A percentile compares a stretch with the other conserved stretches of the same genome.
Conservation (phyloP, 306 rosid genomes). For the Ziziphus jujuba region DNA sequence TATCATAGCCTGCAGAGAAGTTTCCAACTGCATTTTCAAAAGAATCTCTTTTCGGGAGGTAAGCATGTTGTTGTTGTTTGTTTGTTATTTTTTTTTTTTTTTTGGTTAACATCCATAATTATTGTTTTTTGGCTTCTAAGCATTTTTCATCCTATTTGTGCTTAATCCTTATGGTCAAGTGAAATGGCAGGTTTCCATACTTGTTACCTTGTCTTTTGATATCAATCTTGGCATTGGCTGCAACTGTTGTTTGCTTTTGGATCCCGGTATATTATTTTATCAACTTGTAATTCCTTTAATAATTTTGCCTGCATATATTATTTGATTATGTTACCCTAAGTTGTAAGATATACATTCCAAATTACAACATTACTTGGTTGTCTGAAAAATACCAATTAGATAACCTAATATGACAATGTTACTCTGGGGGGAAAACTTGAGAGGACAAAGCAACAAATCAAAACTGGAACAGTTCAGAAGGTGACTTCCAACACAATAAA, state of each 20-base stretch:
- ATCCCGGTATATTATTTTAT: slow-evolving; percentile 33
- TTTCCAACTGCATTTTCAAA: slow-evolving; percentile 56
- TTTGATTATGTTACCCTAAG: too few relatives aligned
- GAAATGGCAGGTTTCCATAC: slow-evolving; percentile 45
- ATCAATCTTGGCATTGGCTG: slow-evolving; percentile 28
- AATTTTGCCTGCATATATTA: neutral
- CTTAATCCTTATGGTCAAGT: neutral
- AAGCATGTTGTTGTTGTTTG: slow-evolving; percentile 10
- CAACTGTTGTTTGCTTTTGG: slow-evolving; percentile 30
- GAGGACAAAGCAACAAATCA: too few relatives aligned
- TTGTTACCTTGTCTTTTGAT: slow-evolving; percentile 40
- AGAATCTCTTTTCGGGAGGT: slow-evolving; percentile 67
- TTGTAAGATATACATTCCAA: too few relatives aligned
- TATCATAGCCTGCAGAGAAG: slow-evolving; percentile 65
- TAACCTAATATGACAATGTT: too few relatives aligned
- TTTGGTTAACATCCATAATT: neutral
- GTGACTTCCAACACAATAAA: too few relatives aligned
- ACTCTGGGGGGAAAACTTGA: too few relatives aligned
- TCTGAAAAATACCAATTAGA: too few relatives aligned
- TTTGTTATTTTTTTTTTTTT: neutral
- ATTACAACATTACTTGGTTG: too few relatives aligned
- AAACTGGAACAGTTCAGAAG: too few relatives aligned
- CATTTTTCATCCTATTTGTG: neutral
- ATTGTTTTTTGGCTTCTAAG: neutral
- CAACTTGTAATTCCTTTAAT: neutral